phyloP scores from a whole-genome alignment of 495 filamentous ascomycete species.

The Thozetella sp. region DNA sequence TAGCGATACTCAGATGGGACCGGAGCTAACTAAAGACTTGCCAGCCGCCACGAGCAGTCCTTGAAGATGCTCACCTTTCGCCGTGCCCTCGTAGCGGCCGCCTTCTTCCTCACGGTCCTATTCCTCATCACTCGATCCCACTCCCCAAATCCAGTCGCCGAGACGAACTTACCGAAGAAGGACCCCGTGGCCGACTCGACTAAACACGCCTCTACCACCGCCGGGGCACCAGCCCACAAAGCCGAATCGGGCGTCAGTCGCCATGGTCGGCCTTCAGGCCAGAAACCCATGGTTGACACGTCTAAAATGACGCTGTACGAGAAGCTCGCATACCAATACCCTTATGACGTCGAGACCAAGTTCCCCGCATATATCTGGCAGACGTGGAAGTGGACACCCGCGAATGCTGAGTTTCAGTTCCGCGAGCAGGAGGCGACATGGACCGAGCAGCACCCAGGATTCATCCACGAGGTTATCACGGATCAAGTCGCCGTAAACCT shows the following conservation, averaged over 20 bases:
- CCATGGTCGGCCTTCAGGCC: conserved; percentile 20
- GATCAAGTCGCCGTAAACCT: conserved; percentile 82
- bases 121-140: conserved; percentile 66
- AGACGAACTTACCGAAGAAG: conserved; percentile 25
- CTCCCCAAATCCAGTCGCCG: conserved; percentile 18
- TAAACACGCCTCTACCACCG: conserved; percentile 21
- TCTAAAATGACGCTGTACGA: conserved; percentile 71
- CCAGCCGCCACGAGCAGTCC: conserved; percentile 7
- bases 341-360: conserved; percentile 82
- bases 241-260: conserved; percentile 12
- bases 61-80: conserved; percentile 64
- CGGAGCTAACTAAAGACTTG: background rate
- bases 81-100: conserved; percentile 69
- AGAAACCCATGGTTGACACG: conserved; percentile 52
- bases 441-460: conserved; percentile 86
- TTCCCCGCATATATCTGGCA: conserved; percentile 99
- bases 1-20: too few species aligned
- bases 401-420: conserved; percentile 78
- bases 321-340: conserved; percentile 89
- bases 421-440: conserved; percentile 86
- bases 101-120: conserved; percentile 68
- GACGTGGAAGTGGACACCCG: conserved; percentile 93
- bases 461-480: conserved; percentile 96
- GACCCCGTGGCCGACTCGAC: conserved; percentile 15
- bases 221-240: conserved; percentile 11